Conservation (phyloP, 129 eudicot species). For the Tagetes patula region DNA sequence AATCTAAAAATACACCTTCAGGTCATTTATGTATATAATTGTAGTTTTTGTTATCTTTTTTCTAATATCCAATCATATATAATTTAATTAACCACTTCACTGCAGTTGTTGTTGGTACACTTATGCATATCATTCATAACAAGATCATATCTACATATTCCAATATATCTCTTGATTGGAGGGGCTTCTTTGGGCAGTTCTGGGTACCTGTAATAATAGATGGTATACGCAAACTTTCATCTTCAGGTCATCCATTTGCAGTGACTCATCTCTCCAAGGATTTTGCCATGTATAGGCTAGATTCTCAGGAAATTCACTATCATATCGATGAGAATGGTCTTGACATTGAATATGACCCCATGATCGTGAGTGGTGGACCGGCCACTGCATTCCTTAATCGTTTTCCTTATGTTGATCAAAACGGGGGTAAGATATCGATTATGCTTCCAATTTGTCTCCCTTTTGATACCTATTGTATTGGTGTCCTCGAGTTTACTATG, state of each 20-base stretch:
- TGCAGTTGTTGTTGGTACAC: background rate
- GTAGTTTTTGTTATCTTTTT: no score
- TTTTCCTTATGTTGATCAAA: background rate
- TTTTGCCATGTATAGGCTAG: background rate
- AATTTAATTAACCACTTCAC: no score
- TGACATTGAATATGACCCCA: background rate
- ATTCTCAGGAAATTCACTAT: background rate
- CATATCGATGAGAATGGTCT: background rate
- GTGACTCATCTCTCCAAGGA: background rate
- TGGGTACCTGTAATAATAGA: slow-evolving; percentile 23
- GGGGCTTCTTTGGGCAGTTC: slow-evolving; percentile 3
- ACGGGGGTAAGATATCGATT: background rate
- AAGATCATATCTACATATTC: background rate
- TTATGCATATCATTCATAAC: background rate
- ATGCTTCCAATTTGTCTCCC: slow-evolving; percentile 12
- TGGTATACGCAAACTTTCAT: slow-evolving; percentile 17
- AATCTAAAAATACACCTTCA: no score
- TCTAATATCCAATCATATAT: no score
- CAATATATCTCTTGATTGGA: background rate
- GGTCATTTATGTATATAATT: no score
- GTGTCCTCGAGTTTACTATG: slow-evolving; percentile 9
- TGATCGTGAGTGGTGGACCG: background rate
- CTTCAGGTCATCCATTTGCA: slow-evolving; percentile 27
- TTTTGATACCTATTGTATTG: slow-evolving; percentile 23
- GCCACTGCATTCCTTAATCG: slow-evolving; percentile 9